Conservation (phyloP, 2,329 filamentous ascomycete species). For the Fonsecaea nubica region DNA sequence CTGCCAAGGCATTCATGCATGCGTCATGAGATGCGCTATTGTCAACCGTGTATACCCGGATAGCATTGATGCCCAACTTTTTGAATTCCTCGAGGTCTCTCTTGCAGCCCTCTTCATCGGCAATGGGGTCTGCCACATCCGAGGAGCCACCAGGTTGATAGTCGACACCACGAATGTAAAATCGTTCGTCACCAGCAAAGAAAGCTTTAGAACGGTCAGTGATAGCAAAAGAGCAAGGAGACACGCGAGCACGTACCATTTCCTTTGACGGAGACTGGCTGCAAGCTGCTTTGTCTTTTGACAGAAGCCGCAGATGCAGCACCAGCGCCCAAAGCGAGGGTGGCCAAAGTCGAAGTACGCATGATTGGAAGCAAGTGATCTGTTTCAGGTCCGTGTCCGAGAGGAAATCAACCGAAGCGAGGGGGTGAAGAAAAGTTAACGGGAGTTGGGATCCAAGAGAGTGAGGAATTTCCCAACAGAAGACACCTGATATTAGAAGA, state of each 20-base stretch:
- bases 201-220: constrained; percentile 56
- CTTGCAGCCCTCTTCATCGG: constrained; percentile 71
- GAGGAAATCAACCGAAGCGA: constrained; percentile 15
- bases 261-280: constrained; percentile 67
- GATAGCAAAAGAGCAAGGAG: background rate
- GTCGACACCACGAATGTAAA: constrained; percentile 63
- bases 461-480: constrained; percentile 33
- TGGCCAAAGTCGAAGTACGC: constrained; percentile 58
- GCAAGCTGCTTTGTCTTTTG: constrained; percentile 54
- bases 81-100: constrained; percentile 83
- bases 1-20: constrained; percentile 81
- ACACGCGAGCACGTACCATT: constrained; percentile 56
- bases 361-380: constrained; percentile 49
- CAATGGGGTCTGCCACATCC: constrained; percentile 73
- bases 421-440: constrained; percentile 20
- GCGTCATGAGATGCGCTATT: constrained; percentile 80
- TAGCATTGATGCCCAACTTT: constrained; percentile 84
- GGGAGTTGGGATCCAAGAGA: constrained; percentile 32
- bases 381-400: constrained; percentile 2
- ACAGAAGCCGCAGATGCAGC: constrained; percentile 53
- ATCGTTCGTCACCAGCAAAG: constrained; percentile 66
- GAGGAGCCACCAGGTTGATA: constrained; percentile 71
- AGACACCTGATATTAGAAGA: constrained; percentile 36
- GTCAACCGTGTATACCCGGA: constrained; percentile 92
- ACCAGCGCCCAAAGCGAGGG: constrained; percentile 55